These are phyloP conservation scores for Hymenoscyphus occultus DNA, from an alignment of 2,329 filamentous ascomycete species.

Conservation along the genomic window DNA sequence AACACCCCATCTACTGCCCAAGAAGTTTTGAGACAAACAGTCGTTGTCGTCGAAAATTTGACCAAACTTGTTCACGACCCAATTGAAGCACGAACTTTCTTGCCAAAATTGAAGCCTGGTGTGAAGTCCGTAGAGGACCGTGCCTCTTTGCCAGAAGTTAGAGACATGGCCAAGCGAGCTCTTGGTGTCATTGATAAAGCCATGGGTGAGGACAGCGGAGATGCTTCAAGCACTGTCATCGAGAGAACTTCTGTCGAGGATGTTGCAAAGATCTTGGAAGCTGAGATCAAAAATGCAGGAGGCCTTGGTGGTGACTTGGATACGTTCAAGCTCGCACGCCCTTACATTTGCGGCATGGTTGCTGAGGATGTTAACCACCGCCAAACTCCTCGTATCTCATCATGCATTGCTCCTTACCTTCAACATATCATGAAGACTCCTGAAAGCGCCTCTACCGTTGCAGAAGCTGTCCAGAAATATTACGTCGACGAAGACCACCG, in stretches of 20 bases:
- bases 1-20: conserved; percentile 89
- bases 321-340: conserved; percentile 63
- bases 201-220: conserved; percentile 70
- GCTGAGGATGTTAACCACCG: conserved; percentile 85
- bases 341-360: conserved; percentile 80
- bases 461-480: conserved; percentile 69
- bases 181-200: conserved; percentile 87
- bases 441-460: conserved; percentile 60
- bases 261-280: conserved; percentile 70
- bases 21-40: conserved; percentile 91
- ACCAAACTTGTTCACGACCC: conserved; percentile 97
- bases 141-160: conserved; percentile 90
- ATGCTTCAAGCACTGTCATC: conserved; percentile 50
- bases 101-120: conserved; percentile 92
- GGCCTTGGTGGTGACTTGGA: conserved; percentile 61
- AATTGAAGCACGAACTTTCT: conserved; percentile 88
- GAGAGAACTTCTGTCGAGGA: conserved; percentile 69
- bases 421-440: conserved; percentile 63
- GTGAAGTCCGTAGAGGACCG: conserved; percentile 84
- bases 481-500: conserved; percentile 83
- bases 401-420: conserved; percentile 72
- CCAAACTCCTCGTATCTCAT: conserved; percentile 68
- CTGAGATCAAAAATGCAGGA: conserved; percentile 68
- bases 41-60: conserved; percentile 95
- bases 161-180: conserved; percentile 81